Percentiles rank a stretch among this genome's conserved stretches.
These are phyloP conservation scores for Candida pini DNA, from an alignment of 805 yeast genomes.

Conservation along the genomic window DNA sequence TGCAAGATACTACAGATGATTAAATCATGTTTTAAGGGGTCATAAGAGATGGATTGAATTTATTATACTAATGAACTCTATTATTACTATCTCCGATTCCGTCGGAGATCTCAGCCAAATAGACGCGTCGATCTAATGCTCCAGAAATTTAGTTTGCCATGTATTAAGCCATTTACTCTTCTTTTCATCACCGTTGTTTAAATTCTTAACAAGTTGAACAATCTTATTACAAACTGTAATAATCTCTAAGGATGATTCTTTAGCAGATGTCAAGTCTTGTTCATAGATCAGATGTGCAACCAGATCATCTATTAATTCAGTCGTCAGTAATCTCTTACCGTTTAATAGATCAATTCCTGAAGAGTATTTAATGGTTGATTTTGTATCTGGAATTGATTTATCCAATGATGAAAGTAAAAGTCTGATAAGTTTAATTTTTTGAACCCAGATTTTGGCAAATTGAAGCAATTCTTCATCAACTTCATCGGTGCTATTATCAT, in stretches of 20 bases:
- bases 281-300: conserved; percentile 50
- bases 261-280: conserved; percentile 33
- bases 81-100: too few relatives aligned
- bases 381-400: conserved; percentile 46
- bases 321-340: conserved; percentile 35
- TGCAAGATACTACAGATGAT: too few relatives aligned
- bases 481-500: conserved; percentile 22
- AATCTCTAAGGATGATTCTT: conserved; percentile 9
- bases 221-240: conserved; percentile 21
- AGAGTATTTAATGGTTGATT: conserved; percentile 28
- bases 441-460: conserved; percentile 44
- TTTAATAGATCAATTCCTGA: conserved; percentile 42
- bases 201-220: conserved; percentile 35
- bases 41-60: too few relatives aligned
- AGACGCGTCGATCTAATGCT: too few relatives aligned
- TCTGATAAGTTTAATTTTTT: conserved; percentile 50
- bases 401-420: conserved; percentile 51
- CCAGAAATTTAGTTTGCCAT: conserved; percentile 43
- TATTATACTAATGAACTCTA: too few relatives aligned
- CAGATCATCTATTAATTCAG: conserved; percentile 49
- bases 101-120: too few relatives aligned
- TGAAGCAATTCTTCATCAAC: conserved; percentile 15
- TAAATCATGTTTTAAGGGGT: too few relatives aligned
- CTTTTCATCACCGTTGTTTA: conserved; percentile 45
- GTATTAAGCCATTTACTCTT: conserved; percentile 55